Evolutionary conservation across 2,329 filamentous ascomycete species (phyloP).

Genomic region (Ceratocystis huliohia): DNA sequence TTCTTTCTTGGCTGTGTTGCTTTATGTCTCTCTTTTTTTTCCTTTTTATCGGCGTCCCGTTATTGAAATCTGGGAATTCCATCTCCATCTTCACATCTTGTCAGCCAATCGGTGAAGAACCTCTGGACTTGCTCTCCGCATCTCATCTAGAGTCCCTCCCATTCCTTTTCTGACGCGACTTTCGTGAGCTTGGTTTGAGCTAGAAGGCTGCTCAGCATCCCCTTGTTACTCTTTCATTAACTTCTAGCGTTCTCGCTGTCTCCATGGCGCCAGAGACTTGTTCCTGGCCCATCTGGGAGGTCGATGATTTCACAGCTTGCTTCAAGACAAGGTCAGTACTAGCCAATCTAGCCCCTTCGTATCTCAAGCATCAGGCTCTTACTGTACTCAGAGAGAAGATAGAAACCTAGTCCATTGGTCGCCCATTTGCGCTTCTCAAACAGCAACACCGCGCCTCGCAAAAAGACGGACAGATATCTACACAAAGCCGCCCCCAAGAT

Average conservation of each 20-base stretch:
- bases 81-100: background rate
- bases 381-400: too few species aligned
- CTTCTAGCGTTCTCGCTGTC: background rate
- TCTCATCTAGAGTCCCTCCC: background rate
- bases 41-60: background rate
- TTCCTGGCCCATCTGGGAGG: constrained; percentile 45
- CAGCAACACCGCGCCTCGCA: background rate
- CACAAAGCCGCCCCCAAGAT: background rate
- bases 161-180: background rate
- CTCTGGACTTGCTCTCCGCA: background rate
- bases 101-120: background rate
- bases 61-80: constrained; percentile 1
- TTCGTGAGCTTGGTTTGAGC: constrained; percentile 5
- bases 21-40: background rate
- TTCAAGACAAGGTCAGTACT: constrained; percentile 53
- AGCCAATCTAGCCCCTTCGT: background rate
- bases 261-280: constrained; percentile 20
- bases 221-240: background rate
- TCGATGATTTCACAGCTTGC: constrained; percentile 52
- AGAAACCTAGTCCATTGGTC: constrained; percentile 5
- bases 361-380: too few species aligned
- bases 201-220: background rate
- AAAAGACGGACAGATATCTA: background rate
- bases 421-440: background rate
- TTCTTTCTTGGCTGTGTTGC: background rate